phyloP scores from a whole-genome alignment of 2,329 filamentous ascomycete species.

The Colletotrichum horii region DNA sequence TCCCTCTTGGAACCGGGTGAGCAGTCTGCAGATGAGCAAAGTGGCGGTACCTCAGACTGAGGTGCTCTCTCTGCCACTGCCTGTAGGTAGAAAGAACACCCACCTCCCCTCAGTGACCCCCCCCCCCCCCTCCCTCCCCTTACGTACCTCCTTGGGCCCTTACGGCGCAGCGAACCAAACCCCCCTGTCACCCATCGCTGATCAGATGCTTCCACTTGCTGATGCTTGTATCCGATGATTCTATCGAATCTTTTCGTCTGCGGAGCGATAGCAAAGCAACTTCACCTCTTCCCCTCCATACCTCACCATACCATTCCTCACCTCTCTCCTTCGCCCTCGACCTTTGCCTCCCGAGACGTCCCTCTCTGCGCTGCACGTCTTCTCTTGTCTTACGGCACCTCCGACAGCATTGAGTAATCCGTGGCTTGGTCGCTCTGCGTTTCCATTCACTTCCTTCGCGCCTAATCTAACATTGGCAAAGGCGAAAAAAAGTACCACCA shows the following conservation, averaged over 20 bases:
- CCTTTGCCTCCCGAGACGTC: not conserved
- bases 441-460: not conserved
- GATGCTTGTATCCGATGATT: slow-evolving; percentile 17
- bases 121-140: not conserved
- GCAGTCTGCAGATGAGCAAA: not conserved
- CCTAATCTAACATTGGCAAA: not conserved
- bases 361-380: not conserved
- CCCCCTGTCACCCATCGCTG: not conserved
- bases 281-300: not conserved
- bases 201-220: slow-evolving; percentile 1
- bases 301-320: not conserved
- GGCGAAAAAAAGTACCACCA: not conserved
- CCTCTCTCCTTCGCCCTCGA: not conserved
- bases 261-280: not conserved
- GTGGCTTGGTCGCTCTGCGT: not conserved
- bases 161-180: not conserved
- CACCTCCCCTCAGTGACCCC: not conserved
- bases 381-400: not conserved
- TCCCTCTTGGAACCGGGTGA: not conserved
- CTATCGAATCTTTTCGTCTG: slow-evolving; percentile 4
- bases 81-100: not conserved
- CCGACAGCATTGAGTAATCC: not conserved
- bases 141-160: not conserved
- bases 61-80: not conserved
- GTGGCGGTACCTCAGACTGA: not conserved